A percentile compares a stretch with the other conserved stretches of the same genome.
phyloP scores from a whole-genome alignment of 495 filamentous ascomycete species.

The Penicillium cosmopolitanum region DNA sequence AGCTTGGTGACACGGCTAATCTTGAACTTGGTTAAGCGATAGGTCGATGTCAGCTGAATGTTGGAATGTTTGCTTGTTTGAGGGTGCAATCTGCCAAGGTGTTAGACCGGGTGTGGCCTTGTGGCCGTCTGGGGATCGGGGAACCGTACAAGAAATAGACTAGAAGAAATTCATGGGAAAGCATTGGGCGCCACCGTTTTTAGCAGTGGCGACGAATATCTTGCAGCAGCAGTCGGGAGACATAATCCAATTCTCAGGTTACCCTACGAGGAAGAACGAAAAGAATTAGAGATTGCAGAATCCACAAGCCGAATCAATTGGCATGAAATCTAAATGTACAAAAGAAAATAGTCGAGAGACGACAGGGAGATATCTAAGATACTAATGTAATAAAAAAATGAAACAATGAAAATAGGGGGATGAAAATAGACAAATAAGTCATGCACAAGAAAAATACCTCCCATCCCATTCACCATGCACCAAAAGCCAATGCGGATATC shows the following conservation, averaged over 20 bases:
- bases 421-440: slow-evolving; percentile 5
- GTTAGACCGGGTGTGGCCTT: no score
- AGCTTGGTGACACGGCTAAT: neutral
- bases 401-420: slow-evolving; percentile 1
- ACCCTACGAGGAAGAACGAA: neutral
- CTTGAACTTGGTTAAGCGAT: neutral
- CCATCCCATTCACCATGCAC: slow-evolving; percentile 12
- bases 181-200: no score
- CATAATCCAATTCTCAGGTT: no score
- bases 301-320: slow-evolving; percentile 1
- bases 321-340: slow-evolving; percentile 18
- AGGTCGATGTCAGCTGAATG: neutral
- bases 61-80: neutral
- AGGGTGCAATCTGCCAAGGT: no score
- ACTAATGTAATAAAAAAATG: slow-evolving; percentile 6
- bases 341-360: slow-evolving; percentile 12
- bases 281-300: neutral
- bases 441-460: slow-evolving; percentile 8
- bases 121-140: no score
- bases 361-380: slow-evolving; percentile 11
- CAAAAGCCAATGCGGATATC: slow-evolving; percentile 11
- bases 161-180: no score
- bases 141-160: no score
- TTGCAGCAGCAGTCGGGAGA: no score
- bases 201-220: no score